phyloP scores from a whole-genome alignment of 345 rosid species.

The Brassica nigra region DNA sequence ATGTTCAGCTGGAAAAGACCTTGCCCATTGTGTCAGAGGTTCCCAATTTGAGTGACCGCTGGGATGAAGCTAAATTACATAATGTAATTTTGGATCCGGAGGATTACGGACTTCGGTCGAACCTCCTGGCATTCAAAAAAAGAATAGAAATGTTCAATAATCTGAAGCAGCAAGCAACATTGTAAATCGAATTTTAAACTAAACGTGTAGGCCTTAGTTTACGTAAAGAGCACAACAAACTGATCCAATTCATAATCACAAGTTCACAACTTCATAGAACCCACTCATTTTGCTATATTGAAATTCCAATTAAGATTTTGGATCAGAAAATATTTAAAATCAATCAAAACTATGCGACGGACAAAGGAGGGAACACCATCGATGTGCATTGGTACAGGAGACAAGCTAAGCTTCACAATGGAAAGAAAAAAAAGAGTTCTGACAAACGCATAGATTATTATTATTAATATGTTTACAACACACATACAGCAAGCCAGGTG shows the following conservation, averaged over 20 bases:
- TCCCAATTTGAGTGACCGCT: too few species aligned
- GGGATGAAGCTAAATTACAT: too few species aligned
- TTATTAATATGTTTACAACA: slow-evolving; percentile 16
- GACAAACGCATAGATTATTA: background rate
- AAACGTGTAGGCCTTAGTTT: slow-evolving; percentile 78
- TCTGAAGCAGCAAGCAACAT: background rate
- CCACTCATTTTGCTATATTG: slow-evolving; percentile 52
- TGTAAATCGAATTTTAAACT: background rate
- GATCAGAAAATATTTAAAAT: background rate
- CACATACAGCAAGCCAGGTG: slow-evolving; percentile 8
- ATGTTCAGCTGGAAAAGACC: too few species aligned
- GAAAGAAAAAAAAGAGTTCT: background rate
- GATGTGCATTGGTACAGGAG: slow-evolving; percentile 83
- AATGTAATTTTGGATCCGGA: too few species aligned
- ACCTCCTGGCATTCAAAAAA: too few species aligned
- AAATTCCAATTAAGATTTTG: background rate
- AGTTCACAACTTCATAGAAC: slow-evolving; percentile 53
- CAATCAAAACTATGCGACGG: slow-evolving; percentile 27
- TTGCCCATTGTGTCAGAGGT: too few species aligned
- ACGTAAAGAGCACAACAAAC: slow-evolving; percentile 16
- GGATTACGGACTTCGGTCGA: too few species aligned
- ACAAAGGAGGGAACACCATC: slow-evolving; percentile 79
- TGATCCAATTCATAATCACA: slow-evolving; percentile 82
- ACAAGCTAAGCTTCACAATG: slow-evolving; percentile 36
- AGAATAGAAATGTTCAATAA: background rate